phyloP scores from a whole-genome alignment of 495 filamentous ascomycete species.

The Penicillium fimorum region DNA sequence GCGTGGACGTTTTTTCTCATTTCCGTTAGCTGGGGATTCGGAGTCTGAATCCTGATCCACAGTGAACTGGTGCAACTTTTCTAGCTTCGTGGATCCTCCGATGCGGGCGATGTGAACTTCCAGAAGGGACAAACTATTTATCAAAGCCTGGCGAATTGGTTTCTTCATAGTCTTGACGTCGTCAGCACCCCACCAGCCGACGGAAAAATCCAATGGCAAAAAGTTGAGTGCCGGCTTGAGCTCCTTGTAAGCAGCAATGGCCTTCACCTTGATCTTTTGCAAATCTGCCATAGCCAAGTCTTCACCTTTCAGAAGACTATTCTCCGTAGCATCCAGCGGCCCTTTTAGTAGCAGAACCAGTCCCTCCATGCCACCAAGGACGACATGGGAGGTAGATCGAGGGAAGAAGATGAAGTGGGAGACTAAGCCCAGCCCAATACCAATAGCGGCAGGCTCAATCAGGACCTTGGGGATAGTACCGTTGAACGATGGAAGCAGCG shows the following conservation, averaged over 20 bases:
- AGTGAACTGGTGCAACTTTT: constrained; percentile 20
- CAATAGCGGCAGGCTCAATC: constrained; percentile 38
- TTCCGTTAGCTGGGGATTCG: constrained; percentile 4
- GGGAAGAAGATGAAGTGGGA: constrained; percentile 42
- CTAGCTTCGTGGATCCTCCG: constrained; percentile 23
- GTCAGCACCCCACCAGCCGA: constrained; percentile 32
- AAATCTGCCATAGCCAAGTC: constrained; percentile 15
- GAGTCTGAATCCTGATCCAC: constrained; percentile 11
- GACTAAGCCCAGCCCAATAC: constrained; percentile 38
- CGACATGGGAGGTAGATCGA: constrained; percentile 37
- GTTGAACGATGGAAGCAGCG: constrained; percentile 38
- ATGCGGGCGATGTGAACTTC: constrained; percentile 29
- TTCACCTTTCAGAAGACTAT: constrained; percentile 18
- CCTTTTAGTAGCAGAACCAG: constrained; percentile 30
- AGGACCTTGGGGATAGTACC: constrained; percentile 38
- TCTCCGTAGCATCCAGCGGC: constrained; percentile 28
- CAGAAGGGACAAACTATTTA: constrained; percentile 21
- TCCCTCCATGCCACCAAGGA: constrained; percentile 36
- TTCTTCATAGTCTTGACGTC: constrained; percentile 32
- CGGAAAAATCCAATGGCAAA: constrained; percentile 30
- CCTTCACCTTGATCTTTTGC: constrained; percentile 19
- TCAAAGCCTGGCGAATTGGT: constrained; percentile 23
- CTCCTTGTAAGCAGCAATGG: constrained; percentile 20
- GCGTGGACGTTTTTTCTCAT: constrained; percentile 21
- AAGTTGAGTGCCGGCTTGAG: constrained; percentile 30